These are phyloP conservation scores for Hibiscus tridactylites DNA, from an alignment of 345 rosid genomes.

Conservation along the genomic window DNA sequence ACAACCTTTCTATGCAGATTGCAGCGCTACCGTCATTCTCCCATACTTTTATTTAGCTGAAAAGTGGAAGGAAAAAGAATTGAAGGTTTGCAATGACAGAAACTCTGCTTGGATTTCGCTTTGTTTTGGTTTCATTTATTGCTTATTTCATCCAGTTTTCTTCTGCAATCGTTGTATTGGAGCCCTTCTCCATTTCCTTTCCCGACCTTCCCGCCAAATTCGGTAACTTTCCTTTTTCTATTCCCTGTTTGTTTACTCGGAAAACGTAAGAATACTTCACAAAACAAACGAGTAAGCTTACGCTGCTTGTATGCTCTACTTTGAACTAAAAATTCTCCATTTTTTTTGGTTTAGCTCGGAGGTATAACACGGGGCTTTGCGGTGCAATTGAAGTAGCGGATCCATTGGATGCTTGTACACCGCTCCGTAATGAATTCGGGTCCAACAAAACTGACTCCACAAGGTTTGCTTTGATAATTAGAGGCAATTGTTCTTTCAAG, in stretches of 20 bases:
- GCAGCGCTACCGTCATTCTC: not conserved
- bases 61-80: not conserved
- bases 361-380: constrained; percentile 30
- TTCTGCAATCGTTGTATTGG: constrained; percentile 40
- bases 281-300: not conserved
- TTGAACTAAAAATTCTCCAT: not conserved
- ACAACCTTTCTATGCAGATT: not conserved
- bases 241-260: constrained; percentile 10
- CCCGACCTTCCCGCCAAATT: constrained; percentile 69
- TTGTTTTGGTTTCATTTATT: constrained; percentile 3
- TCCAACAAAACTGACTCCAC: constrained; percentile 22
- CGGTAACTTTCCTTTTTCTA: constrained; percentile 28
- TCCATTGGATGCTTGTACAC: constrained; percentile 55
- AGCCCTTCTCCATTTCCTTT: constrained; percentile 42
- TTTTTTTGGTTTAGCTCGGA: constrained; percentile 26
- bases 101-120: not conserved
- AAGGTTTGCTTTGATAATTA: constrained; percentile 41
- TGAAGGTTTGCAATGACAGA: constrained; percentile 4
- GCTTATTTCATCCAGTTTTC: constrained; percentile 17
- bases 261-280: not conserved
- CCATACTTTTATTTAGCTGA: not conserved
- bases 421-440: constrained; percentile 20
- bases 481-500: constrained; percentile 60
- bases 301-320: not conserved
- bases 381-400: constrained; percentile 56